Evolutionary conservation across 129 eudicot species (phyloP), one percentile per base, ranked within the genome.

Genomic region (Tanacetum coccineum): DNA sequence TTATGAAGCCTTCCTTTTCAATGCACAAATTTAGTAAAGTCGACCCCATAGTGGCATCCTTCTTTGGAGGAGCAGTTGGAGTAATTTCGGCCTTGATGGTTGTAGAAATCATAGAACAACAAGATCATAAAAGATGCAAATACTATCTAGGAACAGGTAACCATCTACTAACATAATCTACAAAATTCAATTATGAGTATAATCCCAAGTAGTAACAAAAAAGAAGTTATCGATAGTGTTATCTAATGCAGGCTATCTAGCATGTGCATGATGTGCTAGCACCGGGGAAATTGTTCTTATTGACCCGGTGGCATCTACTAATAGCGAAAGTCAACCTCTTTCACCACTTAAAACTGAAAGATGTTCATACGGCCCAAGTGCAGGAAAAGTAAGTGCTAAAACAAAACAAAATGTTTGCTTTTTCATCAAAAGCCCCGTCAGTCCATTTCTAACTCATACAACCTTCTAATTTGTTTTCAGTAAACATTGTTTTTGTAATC

Each of bases 51-150:
- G n/a, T n/a, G n/a, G n/a, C n/a, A 66, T 93, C 96, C 6, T 93
- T 88, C 79, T 88, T 96, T 57, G 98, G 98, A 26, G 96, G 98
- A 79, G 98, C 96, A 59, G 96, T 93, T 76, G 98, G 98, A 19
- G 98, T 93, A 73, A 93, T 93, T 77, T 93, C 98, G 45, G 96
- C 98, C 7, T 79, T 93, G 81, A 93, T 93, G 96, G n/a, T n/a
- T n/a, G n/a, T n/a, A n/a, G n/a, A n/a, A n/a, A n/a, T n/a, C n/a
- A n/a, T n/a, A n/a, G n/a, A n/a, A n/a, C n/a, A n/a, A n/a, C n/a
- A n/a, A n/a, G n/a, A n/a, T n/a, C n/a, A n/a, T n/a, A n/a, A n/a
- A n/a, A n/a, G n/a, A n/a, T n/a, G n/a, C n/a, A n/a, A n/a, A n/a
- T n/a, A n/a, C n/a, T n/a, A n/a, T n/a, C n/a, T n/a, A 69, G 95